phyloP scores from a whole-genome alignment of 345 rosid genomes.

The Eucalyptus caleyi region DNA sequence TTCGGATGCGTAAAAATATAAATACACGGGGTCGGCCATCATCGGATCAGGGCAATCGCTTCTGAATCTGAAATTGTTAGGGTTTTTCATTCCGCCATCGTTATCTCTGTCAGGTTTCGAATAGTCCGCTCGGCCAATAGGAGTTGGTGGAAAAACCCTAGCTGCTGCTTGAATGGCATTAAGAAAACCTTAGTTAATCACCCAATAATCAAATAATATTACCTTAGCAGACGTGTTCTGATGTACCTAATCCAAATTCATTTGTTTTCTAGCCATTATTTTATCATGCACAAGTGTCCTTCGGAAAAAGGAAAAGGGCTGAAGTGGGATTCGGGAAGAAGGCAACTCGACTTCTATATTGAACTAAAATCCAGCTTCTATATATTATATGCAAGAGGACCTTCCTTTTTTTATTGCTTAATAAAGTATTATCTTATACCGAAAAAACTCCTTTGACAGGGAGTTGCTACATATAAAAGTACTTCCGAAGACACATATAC shows the following conservation, averaged over 20 bases:
- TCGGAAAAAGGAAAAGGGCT: background rate
- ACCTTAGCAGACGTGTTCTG: constrained; percentile 4
- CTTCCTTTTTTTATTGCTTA: background rate
- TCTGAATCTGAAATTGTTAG: background rate
- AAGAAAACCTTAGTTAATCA: background rate
- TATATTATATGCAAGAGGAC: background rate
- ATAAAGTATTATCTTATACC: background rate
- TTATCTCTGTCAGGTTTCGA: background rate
- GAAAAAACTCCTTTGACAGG: background rate
- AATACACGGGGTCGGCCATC: background rate
- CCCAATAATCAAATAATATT: background rate
- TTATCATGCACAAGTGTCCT: background rate
- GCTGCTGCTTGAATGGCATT: constrained; percentile 1
- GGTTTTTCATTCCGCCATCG: background rate
- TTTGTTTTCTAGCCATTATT: background rate
- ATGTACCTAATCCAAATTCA: constrained; percentile 32
- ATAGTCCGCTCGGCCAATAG: background rate
- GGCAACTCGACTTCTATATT: background rate
- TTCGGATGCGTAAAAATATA: background rate
- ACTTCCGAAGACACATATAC: background rate
- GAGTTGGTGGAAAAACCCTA: constrained; percentile 16
- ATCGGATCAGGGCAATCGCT: background rate
- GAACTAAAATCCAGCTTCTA: background rate
- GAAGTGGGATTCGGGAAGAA: background rate
- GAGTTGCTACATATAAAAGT: background rate